phyloP scores from a whole-genome alignment of 1,284 basidiomycete genomes.

The Peniophora sp. region DNA sequence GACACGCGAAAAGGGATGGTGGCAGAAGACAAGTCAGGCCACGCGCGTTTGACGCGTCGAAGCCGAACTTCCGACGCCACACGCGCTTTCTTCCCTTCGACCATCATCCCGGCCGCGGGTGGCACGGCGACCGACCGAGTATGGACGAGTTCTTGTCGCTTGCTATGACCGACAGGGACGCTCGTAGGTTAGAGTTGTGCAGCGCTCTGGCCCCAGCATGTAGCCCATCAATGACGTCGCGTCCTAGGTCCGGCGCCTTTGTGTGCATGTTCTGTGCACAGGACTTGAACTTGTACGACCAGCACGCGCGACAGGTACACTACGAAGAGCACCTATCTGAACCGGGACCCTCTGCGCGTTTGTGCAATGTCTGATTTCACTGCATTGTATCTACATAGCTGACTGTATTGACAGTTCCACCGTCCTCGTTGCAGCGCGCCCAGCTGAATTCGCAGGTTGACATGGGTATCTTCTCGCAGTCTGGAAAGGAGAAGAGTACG shows the following conservation, averaged over 20 bases:
- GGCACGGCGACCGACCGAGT: background rate
- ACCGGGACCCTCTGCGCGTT: background rate
- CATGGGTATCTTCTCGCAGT: background rate
- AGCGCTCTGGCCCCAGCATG: background rate
- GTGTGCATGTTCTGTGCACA: background rate
- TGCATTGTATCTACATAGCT: background rate
- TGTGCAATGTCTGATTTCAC: background rate
- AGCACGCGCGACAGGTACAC: background rate
- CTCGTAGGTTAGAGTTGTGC: background rate
- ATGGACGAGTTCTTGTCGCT: background rate
- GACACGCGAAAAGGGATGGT: background rate
- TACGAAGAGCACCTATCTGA: background rate
- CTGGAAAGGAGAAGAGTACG: conserved; percentile 7
- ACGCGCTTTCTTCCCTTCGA: background rate
- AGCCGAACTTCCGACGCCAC: background rate
- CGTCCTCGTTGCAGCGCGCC: background rate
- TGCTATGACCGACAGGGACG: background rate
- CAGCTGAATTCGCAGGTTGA: background rate
- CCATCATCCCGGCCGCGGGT: background rate
- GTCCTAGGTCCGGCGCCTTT: background rate
- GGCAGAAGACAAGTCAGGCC: background rate
- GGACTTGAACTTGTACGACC: background rate
- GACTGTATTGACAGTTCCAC: background rate
- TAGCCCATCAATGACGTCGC: background rate
- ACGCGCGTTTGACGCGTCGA: background rate